phyloP scores from a whole-genome alignment of 805 yeast species.

The Yarrowia bubula region DNA sequence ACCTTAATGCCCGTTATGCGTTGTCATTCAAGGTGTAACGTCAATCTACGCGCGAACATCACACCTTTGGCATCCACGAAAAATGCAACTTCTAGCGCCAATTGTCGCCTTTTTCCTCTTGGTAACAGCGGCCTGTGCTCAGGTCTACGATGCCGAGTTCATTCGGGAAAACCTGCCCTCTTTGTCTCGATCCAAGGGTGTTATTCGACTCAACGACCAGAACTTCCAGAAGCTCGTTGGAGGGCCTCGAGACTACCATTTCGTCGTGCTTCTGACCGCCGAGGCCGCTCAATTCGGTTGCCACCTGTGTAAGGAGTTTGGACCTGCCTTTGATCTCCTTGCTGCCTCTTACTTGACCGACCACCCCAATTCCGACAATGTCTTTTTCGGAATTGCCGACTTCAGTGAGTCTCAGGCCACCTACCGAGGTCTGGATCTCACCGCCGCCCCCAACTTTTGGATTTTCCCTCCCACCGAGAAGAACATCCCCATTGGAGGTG shows the following conservation, averaged over 20 bases:
- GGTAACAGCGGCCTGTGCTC: slow-evolving; percentile 13
- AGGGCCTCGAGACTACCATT: slow-evolving; percentile 66
- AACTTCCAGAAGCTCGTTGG: slow-evolving; percentile 56
- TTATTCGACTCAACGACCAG: slow-evolving; percentile 54
- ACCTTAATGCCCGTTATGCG: background rate
- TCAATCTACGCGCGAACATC: background rate
- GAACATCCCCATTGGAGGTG: slow-evolving; percentile 31
- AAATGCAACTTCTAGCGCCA: slow-evolving; percentile 25
- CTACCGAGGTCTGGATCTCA: slow-evolving; percentile 55
- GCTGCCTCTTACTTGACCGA: slow-evolving; percentile 63
- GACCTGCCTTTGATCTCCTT: slow-evolving; percentile 59
- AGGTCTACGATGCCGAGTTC: slow-evolving; percentile 11
- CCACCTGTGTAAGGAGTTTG: slow-evolving; percentile 64
- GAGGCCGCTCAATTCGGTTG: slow-evolving; percentile 73
- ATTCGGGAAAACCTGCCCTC: slow-evolving; percentile 15
- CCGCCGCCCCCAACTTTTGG: slow-evolving; percentile 75
- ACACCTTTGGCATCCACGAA: background rate
- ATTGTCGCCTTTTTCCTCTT: slow-evolving; percentile 14
- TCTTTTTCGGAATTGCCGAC: slow-evolving; percentile 76
- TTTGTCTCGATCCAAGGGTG: slow-evolving; percentile 32
- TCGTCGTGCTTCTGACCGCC: slow-evolving; percentile 72
- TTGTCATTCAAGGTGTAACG: slow-evolving; percentile 3
- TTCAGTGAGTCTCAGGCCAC: slow-evolving; percentile 54
- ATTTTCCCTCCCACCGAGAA: slow-evolving; percentile 54
- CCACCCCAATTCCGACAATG: slow-evolving; percentile 51